Percentiles rank a stretch among this genome's conserved stretches.
Evolutionary conservation across 2,329 filamentous ascomycete genomes (phyloP).

Genomic region (Alternaria metachromatica): DNA sequence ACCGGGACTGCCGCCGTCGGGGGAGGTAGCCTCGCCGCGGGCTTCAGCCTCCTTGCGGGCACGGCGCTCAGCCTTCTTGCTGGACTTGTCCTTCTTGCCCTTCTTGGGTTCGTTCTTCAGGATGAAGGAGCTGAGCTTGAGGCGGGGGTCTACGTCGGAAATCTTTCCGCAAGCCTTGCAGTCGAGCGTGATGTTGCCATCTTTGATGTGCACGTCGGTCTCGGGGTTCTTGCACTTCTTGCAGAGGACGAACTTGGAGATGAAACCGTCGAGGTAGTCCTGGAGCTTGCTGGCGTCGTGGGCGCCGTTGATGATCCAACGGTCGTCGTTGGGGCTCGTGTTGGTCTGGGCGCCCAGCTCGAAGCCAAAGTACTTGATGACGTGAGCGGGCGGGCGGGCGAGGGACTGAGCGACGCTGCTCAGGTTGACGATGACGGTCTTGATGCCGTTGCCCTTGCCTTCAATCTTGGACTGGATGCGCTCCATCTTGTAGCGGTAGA

Average conservation of each 20-base stretch:
- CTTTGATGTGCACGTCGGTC: conserved; percentile 94
- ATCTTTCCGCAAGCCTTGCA: conserved; percentile 99
- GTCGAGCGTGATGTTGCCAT: conserved; percentile 88
- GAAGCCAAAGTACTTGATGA: conserved; percentile 99
- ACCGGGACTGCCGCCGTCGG: conserved; percentile 66
- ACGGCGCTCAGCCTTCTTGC: conserved; percentile 85
- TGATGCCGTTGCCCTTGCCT: conserved; percentile 99
- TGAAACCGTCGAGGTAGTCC: conserved; percentile 98
- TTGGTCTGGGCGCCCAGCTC: conserved; percentile 99
- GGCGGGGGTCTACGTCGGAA: conserved; percentile 85
- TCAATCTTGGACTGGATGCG: conserved; percentile 98
- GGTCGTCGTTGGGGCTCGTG: conserved; percentile 94
- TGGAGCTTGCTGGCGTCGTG: conserved; percentile 95
- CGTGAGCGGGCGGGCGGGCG: conserved; percentile 87
- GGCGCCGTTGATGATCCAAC: conserved; percentile 99
- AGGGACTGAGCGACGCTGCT: conserved; percentile 91
- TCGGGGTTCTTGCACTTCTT: conserved; percentile 99
- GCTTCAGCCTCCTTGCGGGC: conserved; percentile 76
- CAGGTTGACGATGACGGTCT: conserved; percentile 96
- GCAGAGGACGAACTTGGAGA: conserved; percentile 98
- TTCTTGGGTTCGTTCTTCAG: conserved; percentile 95
- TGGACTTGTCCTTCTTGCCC: conserved; percentile 94
- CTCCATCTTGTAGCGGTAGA: conserved; percentile 99
- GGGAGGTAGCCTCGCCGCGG: conserved; percentile 61
- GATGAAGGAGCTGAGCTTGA: conserved; percentile 97